Evolutionary conservation across 1,284 basidiomycete genomes (phyloP), one percentile per base, ranked within the genome.

Genomic region (Austroboletus novae-zelandiae): DNA sequence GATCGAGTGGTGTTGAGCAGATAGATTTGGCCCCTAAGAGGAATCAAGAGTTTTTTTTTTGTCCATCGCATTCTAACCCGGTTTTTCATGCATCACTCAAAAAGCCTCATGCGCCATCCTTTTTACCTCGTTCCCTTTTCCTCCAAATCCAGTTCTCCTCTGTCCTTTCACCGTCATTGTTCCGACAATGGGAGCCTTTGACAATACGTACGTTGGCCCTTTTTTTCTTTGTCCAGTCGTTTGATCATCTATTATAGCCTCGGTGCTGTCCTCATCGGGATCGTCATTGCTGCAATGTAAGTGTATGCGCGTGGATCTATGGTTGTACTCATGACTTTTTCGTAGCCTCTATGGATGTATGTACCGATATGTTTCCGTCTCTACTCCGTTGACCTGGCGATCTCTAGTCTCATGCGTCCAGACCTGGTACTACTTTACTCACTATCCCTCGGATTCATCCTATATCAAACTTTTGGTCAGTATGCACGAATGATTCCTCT

Each of bases 321-420:
- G 4, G 1, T 53, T 32, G 43, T 47, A 5, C 49, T 53, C 37
- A 47, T 6, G 1, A 25, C 37, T 25, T 29, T 18, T 34, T 5
- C 9, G 37, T 27, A 80, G 79, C 7, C 65, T 83, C 17, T 77
- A 78, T 42, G 81, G 81, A 68, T 73, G 81, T 82, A 50, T 31
- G 68, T 59, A 25, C 17, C 2, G 25, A 27, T 29, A 30, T 9
- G 7, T n/a, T 18, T 11, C 9, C 30, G 9, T 13, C 7, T 32
- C 1, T 13, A 8, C 5, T 6, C n/a, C 6, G 11, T 40, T 48
- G n/a, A 55, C 35, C 42, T 14, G 42, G n/a, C 45, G 30, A 31
- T 31, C 39, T 7, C 50, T 13, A 83, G 82, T 80, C 23, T 79
- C 80, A 5, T 73, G 74, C 47, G 67, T 80, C 29, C 82, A 84